A percentile compares a stretch with the other conserved stretches of the same genome.
Evolutionary conservation across 495 filamentous ascomycete genomes (phyloP).

Genomic region (Haplographium delicatum): DNA sequence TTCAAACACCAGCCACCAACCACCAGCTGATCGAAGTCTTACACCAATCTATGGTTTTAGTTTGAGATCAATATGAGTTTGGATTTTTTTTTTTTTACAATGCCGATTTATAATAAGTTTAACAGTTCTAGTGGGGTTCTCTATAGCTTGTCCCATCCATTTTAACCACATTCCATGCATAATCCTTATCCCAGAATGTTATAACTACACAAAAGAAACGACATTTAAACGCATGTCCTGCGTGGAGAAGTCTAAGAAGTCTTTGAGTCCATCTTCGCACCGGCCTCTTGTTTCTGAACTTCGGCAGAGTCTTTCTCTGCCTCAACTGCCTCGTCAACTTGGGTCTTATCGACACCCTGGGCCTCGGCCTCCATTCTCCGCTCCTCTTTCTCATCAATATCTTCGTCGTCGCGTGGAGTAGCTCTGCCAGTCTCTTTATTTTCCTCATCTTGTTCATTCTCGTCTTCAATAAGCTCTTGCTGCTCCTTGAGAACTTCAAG

Average conservation of each 20-base stretch:
- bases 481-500: slow-evolving; percentile 99
- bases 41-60: too few species aligned
- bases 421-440: slow-evolving; percentile 62
- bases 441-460: slow-evolving; percentile 83
- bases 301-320: slow-evolving; percentile 21
- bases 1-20: not conserved
- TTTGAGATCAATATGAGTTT: too few species aligned
- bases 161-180: slow-evolving; percentile 16
- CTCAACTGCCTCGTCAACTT: slow-evolving; percentile 21
- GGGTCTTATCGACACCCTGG: slow-evolving; percentile 9
- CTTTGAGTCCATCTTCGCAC: too few species aligned
- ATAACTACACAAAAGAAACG: slow-evolving; percentile 23
- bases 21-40: not conserved
- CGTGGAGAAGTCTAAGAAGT: slow-evolving; percentile 6
- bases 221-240: too few species aligned
- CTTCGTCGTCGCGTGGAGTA: slow-evolving; percentile 78
- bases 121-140: slow-evolving; percentile 19
- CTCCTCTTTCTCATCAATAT: slow-evolving; percentile 63
- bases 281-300: slow-evolving; percentile 9
- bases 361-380: slow-evolving; percentile 27
- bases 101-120: slow-evolving; percentile 7
- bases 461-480: slow-evolving; percentile 95
- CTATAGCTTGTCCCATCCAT: slow-evolving; percentile 15
- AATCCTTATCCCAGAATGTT: slow-evolving; percentile 11
- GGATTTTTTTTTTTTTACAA: slow-evolving; percentile 14